A percentile compares a stretch with the other conserved stretches of the same genome.
Conservation (phyloP, 257 asterid genomes). For the Mitragyna speciosa region DNA sequence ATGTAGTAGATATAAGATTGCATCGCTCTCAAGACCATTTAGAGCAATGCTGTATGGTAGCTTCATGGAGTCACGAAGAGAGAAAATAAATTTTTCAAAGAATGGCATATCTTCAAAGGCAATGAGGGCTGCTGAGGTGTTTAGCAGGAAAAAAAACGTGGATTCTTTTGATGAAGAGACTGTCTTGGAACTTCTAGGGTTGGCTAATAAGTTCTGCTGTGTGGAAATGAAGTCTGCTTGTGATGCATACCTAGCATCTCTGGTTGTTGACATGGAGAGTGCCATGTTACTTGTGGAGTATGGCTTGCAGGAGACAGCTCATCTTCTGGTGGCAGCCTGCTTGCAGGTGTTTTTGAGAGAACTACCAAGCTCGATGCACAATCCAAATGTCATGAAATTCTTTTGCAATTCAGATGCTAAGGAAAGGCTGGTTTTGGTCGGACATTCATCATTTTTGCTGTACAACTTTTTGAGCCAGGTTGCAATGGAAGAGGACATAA, state of each 20-base stretch:
- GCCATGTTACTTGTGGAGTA: conserved; percentile 69
- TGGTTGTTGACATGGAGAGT: conserved; percentile 60
- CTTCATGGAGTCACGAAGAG: conserved; percentile 74
- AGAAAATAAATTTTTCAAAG: conserved; percentile 65
- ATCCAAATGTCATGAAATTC: conserved; percentile 49
- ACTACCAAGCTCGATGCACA: conserved; percentile 67
- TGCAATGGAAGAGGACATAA: conserved; percentile 83
- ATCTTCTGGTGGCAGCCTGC: conserved; percentile 91
- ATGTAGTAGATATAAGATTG: conserved; percentile 72
- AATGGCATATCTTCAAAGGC: conserved; percentile 67
- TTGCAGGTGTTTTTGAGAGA: conserved; percentile 89
- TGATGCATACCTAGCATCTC: conserved; percentile 66
- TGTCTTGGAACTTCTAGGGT: conserved; percentile 65
- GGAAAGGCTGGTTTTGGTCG: conserved; percentile 52
- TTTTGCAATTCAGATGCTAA: conserved; percentile 72
- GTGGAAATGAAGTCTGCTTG: conserved; percentile 79
- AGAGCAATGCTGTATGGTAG: conserved; percentile 73
- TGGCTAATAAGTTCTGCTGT: conserved; percentile 87
- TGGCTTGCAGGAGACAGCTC: conserved; percentile 76
- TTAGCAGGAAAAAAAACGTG: conserved; percentile 62
- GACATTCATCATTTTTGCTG: conserved; percentile 80
- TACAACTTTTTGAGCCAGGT: conserved; percentile 74
- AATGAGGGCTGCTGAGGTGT: conserved; percentile 74
- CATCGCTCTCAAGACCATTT: conserved; percentile 83
- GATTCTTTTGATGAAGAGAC: conserved; percentile 57